phyloP scores from a whole-genome alignment of 1,284 basidiomycete genomes.

The Neolentinus lepideus region DNA sequence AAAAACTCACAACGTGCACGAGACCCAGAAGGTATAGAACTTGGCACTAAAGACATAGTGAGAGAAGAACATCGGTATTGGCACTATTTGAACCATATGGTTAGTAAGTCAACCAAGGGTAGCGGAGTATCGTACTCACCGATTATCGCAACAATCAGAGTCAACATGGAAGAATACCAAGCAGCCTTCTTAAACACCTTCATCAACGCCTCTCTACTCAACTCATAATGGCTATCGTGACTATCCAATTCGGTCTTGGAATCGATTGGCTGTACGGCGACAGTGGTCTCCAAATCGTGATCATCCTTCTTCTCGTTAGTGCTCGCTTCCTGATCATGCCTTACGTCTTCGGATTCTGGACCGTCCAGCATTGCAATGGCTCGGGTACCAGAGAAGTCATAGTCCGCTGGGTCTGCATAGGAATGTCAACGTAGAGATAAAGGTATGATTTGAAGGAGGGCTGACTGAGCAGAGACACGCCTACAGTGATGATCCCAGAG shows the following conservation, averaged over 20 bases:
- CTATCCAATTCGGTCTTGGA: conserved; percentile 1
- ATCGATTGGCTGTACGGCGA: background rate
- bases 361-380: conserved; percentile 30
- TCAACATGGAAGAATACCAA: conserved; percentile 32
- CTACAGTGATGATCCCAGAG: conserved; percentile 34
- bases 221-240: conserved; percentile 2
- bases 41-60: conserved; percentile 39
- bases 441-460: conserved; percentile 5
- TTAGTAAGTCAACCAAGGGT: background rate
- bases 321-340: conserved; percentile 8
- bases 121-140: conserved; percentile 19
- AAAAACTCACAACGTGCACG: conserved; percentile 34
- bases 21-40: conserved; percentile 47
- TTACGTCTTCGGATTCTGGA: conserved; percentile 5
- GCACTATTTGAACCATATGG: conserved; percentile 25
- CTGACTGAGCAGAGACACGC: conserved; percentile 35
- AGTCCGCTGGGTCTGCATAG: conserved; percentile 32
- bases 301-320: conserved; percentile 12
- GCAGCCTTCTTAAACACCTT: conserved; percentile 32
- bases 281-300: conserved; percentile 1
- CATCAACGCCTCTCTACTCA: conserved; percentile 20
- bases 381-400: conserved; percentile 39
- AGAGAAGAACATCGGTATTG: conserved; percentile 46
- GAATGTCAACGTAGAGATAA: background rate
- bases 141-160: conserved; percentile 31